A percentile compares a stretch with the other conserved stretches of the same genome.
These are phyloP conservation scores for Boechera divaricarpa DNA, from an alignment of 345 rosid species.

Conservation along the genomic window DNA sequence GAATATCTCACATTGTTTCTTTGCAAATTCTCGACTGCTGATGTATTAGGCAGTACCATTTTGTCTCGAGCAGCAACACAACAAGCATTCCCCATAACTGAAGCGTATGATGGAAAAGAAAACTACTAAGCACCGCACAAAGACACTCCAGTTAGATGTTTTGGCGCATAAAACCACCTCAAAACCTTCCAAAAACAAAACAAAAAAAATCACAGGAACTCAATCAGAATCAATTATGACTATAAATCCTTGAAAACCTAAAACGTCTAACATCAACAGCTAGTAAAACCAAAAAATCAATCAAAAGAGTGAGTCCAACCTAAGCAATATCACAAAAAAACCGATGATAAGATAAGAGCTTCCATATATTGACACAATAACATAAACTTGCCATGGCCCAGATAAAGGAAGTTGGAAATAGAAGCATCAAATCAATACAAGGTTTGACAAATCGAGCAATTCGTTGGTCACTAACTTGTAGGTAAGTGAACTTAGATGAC, in stretches of 20 bases:
- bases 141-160: background rate
- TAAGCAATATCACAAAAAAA: background rate
- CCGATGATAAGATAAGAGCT: background rate
- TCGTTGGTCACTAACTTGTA: conserved; percentile 39
- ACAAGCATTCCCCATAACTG: conserved; percentile 88
- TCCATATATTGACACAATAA: background rate
- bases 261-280: background rate
- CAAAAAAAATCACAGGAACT: background rate
- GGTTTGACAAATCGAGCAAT: conserved; percentile 36
- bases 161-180: conserved; percentile 25
- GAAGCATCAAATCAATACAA: too few relatives aligned
- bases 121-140: background rate
- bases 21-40: conserved; percentile 62
- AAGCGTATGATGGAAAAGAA: too few relatives aligned
- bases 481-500: conserved; percentile 36
- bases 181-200: conserved; percentile 1
- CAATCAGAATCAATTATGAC: conserved; percentile 18
- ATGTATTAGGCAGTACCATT: conserved; percentile 58
- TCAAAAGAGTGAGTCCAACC: background rate
- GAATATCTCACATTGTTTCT: conserved; percentile 77
- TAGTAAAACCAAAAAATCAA: background rate
- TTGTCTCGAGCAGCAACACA: conserved; percentile 94
- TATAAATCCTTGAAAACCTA: background rate
- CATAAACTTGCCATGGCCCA: conserved; percentile 11
- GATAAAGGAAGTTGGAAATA: background rate